Evolutionary conservation across 441 rosid genomes (phyloP).

Genomic region (Gossypium schwendimanii): DNA sequence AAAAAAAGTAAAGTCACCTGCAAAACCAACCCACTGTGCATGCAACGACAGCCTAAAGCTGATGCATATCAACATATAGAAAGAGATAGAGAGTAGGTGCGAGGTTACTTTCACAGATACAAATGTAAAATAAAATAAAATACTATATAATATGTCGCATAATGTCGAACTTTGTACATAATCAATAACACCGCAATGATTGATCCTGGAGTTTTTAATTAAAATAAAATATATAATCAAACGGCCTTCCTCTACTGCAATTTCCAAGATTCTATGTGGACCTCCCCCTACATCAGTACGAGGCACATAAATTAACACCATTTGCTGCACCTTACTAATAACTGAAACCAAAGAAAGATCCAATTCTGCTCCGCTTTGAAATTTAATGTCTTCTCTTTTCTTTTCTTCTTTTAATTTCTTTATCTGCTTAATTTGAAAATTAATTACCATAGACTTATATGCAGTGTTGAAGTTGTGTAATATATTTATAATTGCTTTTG

Average conservation of each 20-base stretch:
- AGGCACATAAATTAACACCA: slow-evolving; percentile 10
- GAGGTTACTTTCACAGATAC: background rate
- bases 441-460: too few species aligned
- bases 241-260: background rate
- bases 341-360: background rate
- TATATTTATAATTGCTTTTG: too few species aligned
- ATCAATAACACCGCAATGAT: background rate
- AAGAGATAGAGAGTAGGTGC: background rate
- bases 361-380: too few species aligned
- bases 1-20: background rate
- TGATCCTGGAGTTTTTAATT: background rate
- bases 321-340: background rate
- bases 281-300: background rate
- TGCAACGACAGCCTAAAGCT: background rate
- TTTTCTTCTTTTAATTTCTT: too few species aligned
- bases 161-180: background rate
- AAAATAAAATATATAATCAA: background rate
- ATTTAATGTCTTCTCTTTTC: too few species aligned
- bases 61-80: background rate
- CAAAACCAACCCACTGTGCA: background rate
- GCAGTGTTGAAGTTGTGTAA: too few species aligned
- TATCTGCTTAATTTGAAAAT: too few species aligned
- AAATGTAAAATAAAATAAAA: background rate
- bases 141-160: background rate
- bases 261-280: slow-evolving; percentile 7